Conservation (phyloP, 805 yeast genomes). For the Candida bentonensis region DNA sequence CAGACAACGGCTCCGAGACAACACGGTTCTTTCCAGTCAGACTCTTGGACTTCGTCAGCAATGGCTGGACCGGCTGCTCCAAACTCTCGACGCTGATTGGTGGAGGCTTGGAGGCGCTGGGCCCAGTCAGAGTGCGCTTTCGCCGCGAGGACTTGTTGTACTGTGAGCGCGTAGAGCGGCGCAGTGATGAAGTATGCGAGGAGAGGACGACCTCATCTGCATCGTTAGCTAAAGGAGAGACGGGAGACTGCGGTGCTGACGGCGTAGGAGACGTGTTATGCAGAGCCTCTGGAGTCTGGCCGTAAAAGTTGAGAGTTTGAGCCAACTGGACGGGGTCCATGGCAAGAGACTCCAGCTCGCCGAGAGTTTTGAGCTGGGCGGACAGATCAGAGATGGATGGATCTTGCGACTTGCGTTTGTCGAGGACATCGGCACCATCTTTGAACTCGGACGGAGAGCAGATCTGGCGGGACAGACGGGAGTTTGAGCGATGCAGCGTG, state of each 20-base stretch:
- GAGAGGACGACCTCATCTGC: slow-evolving; percentile 14
- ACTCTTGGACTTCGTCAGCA: neutral
- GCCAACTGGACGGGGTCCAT: slow-evolving; percentile 77
- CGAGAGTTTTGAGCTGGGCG: slow-evolving; percentile 56
- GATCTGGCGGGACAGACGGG: slow-evolving; percentile 22
- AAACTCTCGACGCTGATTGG: neutral
- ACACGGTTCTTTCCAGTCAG: too few species aligned
- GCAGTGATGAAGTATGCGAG: slow-evolving; percentile 12
- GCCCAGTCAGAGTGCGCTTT: slow-evolving; percentile 3
- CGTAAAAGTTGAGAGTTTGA: slow-evolving; percentile 42
- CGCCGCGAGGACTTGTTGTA: slow-evolving; percentile 10
- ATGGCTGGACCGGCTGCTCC: slow-evolving; percentile 1
- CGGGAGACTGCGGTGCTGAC: slow-evolving; percentile 1
- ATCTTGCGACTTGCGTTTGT: slow-evolving; percentile 11
- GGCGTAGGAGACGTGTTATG: slow-evolving; percentile 3
- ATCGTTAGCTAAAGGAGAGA: slow-evolving; percentile 9
- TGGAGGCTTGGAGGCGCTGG: neutral
- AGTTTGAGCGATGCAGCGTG: slow-evolving; percentile 10
- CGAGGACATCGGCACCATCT: slow-evolving; percentile 22
- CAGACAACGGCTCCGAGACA: too few species aligned
- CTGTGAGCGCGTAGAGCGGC: slow-evolving; percentile 13
- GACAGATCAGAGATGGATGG: slow-evolving; percentile 28
- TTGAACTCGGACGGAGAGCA: slow-evolving; percentile 20
- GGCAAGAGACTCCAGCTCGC: slow-evolving; percentile 44
- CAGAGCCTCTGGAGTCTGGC: slow-evolving; percentile 3